phyloP scores from a whole-genome alignment of 2,329 filamentous ascomycete genomes.

The Cadophora sp. region DNA sequence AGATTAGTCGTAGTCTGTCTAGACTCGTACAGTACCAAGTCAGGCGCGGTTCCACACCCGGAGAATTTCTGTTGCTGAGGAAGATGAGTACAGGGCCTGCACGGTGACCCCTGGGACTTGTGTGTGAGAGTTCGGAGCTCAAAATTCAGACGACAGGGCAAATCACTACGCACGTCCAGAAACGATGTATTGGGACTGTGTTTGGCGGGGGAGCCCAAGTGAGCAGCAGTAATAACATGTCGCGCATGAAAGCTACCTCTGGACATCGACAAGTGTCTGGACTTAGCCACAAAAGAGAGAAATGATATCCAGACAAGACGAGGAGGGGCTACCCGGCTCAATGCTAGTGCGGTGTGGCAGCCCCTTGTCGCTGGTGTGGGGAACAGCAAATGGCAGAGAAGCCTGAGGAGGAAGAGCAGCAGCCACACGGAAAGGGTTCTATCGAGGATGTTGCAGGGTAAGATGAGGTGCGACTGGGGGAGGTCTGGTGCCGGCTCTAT shows the following conservation, averaged over 20 bases:
- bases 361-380: conserved; percentile 35
- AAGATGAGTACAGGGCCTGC: conserved; percentile 39
- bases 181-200: conserved; percentile 18
- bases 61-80: conserved; percentile 35
- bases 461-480: conserved; percentile 42
- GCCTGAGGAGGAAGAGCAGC: conserved; percentile 36
- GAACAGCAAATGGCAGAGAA: conserved; percentile 43
- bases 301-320: conserved; percentile 34
- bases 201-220: conserved; percentile 18
- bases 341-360: conserved; percentile 37
- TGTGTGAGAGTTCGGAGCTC: conserved; percentile 18
- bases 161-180: conserved; percentile 32
- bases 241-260: conserved; percentile 30
- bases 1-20: conserved; percentile 37
- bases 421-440: conserved; percentile 37
- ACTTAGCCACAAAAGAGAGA: conserved; percentile 37
- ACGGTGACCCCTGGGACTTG: conserved; percentile 36
- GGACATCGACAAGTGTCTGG: conserved; percentile 22
- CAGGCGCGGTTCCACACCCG: conserved; percentile 33
- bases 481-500: conserved; percentile 41
- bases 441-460: conserved; percentile 41
- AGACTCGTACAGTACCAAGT: conserved; percentile 22
- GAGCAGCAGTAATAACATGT: conserved; percentile 20
- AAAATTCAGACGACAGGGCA: conserved; percentile 35
- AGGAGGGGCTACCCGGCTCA: conserved; percentile 36